Conservation (phyloP, 2,329 filamentous ascomycete species). For the Chrysosporium queenslandicum region DNA sequence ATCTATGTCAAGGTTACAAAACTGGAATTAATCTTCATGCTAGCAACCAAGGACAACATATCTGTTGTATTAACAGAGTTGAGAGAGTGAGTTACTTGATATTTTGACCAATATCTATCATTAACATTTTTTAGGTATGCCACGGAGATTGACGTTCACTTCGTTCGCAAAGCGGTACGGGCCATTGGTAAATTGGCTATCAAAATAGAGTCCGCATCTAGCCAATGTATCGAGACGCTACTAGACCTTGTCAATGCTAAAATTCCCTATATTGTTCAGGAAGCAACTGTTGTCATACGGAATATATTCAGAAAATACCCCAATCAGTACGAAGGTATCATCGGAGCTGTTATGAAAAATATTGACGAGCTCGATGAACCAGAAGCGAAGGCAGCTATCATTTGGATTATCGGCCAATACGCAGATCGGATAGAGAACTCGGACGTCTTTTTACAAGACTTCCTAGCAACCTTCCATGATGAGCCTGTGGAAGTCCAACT, state of each 20-base stretch:
- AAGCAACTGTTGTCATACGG: constrained; percentile 94
- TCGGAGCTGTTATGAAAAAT: constrained; percentile 88
- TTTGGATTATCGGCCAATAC: constrained; percentile 98
- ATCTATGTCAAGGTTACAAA: constrained; percentile 99
- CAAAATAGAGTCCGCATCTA: constrained; percentile 92
- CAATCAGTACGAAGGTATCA: constrained; percentile 97
- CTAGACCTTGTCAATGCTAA: constrained; percentile 95
- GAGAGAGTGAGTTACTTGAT: constrained; percentile 55
- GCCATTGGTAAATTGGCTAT: constrained; percentile 97
- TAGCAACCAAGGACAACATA: constrained; percentile 91
- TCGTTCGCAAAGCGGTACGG: constrained; percentile 92
- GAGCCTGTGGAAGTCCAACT: constrained; percentile 94
- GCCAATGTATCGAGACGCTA: constrained; percentile 82
- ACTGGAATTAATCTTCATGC: constrained; percentile 96
- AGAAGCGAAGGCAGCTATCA: constrained; percentile 95
- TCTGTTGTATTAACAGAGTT: constrained; percentile 88
- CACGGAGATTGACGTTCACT: constrained; percentile 97
- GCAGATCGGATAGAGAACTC: constrained; percentile 96
- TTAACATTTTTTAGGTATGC: constrained; percentile 50
- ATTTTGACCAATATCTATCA: background rate
- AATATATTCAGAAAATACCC: constrained; percentile 99
- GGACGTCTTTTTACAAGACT: constrained; percentile 86
- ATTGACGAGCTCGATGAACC: constrained; percentile 94
- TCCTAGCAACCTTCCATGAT: constrained; percentile 84
- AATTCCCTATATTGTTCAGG: constrained; percentile 96